Evolutionary conservation across 805 yeast genomes (phyloP).

Genomic region (Wickerhamiella galacta): DNA sequence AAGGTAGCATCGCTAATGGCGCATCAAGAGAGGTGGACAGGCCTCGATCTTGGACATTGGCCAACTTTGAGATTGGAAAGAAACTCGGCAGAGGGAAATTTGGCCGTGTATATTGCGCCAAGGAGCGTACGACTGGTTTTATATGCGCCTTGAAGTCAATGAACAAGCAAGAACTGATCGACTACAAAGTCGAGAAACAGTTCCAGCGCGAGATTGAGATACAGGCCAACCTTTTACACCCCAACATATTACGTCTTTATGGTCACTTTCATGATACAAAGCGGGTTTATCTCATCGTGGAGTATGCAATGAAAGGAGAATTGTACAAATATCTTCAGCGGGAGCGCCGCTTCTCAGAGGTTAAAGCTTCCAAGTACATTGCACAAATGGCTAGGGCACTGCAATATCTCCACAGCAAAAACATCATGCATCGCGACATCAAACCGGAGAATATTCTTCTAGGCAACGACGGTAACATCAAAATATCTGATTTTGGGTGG

Average conservation of each 20-base stretch:
- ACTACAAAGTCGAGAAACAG: slow-evolving; percentile 65
- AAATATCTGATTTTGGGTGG: slow-evolving; percentile 94
- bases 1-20: too few species aligned
- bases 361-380: slow-evolving; percentile 55
- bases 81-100: slow-evolving; percentile 85
- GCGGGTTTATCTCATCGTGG: slow-evolving; percentile 70
- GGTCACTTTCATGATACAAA: slow-evolving; percentile 73
- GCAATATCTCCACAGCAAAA: slow-evolving; percentile 56
- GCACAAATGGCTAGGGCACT: slow-evolving; percentile 73
- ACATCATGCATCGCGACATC: slow-evolving; percentile 79
- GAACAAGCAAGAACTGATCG: slow-evolving; percentile 65
- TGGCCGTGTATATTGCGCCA: slow-evolving; percentile 82
- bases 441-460: slow-evolving; percentile 86
- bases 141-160: slow-evolving; percentile 83
- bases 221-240: slow-evolving; percentile 60
- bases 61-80: slow-evolving; percentile 74
- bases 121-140: slow-evolving; percentile 56
- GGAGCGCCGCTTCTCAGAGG: slow-evolving; percentile 55
- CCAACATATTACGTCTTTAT: slow-evolving; percentile 61
- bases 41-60: slow-evolving; percentile 30
- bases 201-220: slow-evolving; percentile 84
- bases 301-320: slow-evolving; percentile 76
- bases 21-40: too few species aligned
- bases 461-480: slow-evolving; percentile 58
- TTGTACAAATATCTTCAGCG: slow-evolving; percentile 54